Conservation (phyloP, 768 basidiomycete species). For the Heimioporus sp. region DNA sequence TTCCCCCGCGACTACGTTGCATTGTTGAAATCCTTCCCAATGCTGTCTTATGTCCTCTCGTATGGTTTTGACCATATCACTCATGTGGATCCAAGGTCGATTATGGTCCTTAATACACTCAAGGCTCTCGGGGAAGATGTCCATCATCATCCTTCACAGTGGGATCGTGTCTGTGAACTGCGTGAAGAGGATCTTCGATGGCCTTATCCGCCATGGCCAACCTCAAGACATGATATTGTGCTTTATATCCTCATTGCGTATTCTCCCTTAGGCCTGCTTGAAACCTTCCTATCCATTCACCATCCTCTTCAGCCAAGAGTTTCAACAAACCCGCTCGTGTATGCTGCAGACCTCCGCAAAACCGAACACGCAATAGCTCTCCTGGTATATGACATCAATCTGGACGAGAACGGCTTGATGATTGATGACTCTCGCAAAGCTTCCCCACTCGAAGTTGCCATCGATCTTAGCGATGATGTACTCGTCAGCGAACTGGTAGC, state of each 20-base stretch:
- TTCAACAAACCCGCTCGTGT: conserved; percentile 11
- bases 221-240: background rate
- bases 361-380: conserved; percentile 1
- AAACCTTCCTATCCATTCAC: background rate
- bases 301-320: background rate
- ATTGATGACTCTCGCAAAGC: background rate
- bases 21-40: background rate
- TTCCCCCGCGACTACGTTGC: no score
- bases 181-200: no score
- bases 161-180: background rate
- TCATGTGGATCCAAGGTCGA: background rate
- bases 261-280: background rate
- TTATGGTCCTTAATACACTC: background rate
- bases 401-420: background rate
- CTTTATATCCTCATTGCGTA: conserved; percentile 3
- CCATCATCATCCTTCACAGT: background rate
- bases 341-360: conserved; percentile 4
- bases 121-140: background rate
- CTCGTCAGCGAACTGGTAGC: background rate
- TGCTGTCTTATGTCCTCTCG: conserved; percentile 1
- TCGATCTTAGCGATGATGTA: background rate
- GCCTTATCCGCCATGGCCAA: conserved; percentile 4
- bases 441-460: background rate
- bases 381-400: background rate
- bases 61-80: background rate